A percentile compares a stretch with the other conserved stretches of the same genome.
These are phyloP conservation scores for Drosera capensis DNA, from an alignment of 148 eudicot species.

Conservation along the genomic window DNA sequence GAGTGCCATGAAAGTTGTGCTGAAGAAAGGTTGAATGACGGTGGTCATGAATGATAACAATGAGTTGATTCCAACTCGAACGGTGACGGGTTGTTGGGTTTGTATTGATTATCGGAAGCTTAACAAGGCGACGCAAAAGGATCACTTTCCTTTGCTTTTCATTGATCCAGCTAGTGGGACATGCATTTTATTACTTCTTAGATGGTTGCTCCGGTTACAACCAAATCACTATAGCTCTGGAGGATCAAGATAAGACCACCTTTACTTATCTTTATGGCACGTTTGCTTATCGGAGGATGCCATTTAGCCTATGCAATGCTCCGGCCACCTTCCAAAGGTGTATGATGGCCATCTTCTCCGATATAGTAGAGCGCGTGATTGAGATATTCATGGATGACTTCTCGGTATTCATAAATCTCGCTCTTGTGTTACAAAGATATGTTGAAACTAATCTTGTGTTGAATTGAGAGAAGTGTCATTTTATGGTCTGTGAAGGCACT, in stretches of 20 bases:
- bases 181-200: neutral
- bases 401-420: neutral
- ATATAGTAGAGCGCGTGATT: too few relatives aligned
- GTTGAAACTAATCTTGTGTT: neutral
- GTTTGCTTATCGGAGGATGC: neutral
- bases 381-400: neutral
- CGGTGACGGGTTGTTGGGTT: neutral
- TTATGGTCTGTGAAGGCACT: neutral
- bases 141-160: neutral
- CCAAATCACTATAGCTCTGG: neutral
- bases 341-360: neutral
- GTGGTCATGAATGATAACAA: neutral
- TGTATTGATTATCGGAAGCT: neutral
- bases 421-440: too few relatives aligned
- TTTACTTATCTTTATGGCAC: neutral
- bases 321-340: neutral
- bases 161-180: neutral
- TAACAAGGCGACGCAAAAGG: neutral
- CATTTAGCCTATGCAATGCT: neutral
- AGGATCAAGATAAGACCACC: conserved; percentile 1
- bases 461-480: neutral
- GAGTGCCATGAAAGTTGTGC: neutral
- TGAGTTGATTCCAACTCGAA: neutral
- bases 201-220: neutral
- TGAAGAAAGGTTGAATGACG: neutral